Percentiles rank a stretch among this genome's conserved stretches.
Evolutionary conservation across 2,329 filamentous ascomycete species (phyloP).

Genomic region (Neocucurbitaria cava): DNA sequence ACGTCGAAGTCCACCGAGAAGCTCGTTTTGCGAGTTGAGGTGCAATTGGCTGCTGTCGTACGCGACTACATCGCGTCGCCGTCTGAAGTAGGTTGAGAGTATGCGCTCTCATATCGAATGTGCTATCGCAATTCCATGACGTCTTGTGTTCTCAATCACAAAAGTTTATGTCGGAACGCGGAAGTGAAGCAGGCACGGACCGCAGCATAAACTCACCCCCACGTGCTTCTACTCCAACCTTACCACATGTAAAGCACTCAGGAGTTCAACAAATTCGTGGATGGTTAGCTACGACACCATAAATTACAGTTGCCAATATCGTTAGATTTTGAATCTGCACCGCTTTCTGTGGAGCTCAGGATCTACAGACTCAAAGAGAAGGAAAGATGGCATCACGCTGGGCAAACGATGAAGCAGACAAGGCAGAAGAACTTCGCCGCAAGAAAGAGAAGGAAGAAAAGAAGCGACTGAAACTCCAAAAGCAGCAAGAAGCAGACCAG

Average conservation of each 20-base stretch:
- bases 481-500: slow-evolving; percentile 72
- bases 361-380: slow-evolving; percentile 2
- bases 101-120: slow-evolving; percentile 38
- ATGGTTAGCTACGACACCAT: too few species aligned
- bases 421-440: slow-evolving; percentile 72
- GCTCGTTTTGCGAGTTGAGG: slow-evolving; percentile 17
- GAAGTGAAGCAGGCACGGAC: slow-evolving; percentile 44
- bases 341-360: background rate
- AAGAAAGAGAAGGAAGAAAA: slow-evolving; percentile 90
- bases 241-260: background rate
- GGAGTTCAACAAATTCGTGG: too few species aligned
- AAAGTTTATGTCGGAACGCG: slow-evolving; percentile 37
- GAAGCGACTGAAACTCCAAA: slow-evolving; percentile 82
- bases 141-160: slow-evolving; percentile 28
- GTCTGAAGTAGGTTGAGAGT: slow-evolving; percentile 35
- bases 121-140: slow-evolving; percentile 42
- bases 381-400: slow-evolving; percentile 74
- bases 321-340: background rate
- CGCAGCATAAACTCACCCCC: slow-evolving; percentile 15
- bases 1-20: slow-evolving; percentile 48
- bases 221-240: background rate
- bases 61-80: slow-evolving; percentile 25
- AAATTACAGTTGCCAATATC: too few species aligned
- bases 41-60: slow-evolving; percentile 9
- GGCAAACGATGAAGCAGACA: slow-evolving; percentile 85